phyloP scores from a whole-genome alignment of 139 green algal species.

The Coelastrella sp. region DNA sequence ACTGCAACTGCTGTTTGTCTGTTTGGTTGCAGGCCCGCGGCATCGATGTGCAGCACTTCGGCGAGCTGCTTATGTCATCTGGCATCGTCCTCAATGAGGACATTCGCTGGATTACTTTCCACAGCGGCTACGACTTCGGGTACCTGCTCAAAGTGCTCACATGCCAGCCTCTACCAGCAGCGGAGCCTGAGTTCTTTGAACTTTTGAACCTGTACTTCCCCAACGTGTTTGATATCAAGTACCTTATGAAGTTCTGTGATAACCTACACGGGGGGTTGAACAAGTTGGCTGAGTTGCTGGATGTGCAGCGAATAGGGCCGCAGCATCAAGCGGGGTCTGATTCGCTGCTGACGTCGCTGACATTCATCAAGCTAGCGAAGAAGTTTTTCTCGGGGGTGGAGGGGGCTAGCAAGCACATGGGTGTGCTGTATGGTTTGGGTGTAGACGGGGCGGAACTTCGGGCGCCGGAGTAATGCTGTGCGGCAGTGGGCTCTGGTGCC shows the following conservation, averaged over 20 bases:
- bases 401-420: slow-evolving; percentile 77
- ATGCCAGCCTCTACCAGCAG: slow-evolving; percentile 84
- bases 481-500: background rate
- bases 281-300: slow-evolving; percentile 95
- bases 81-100: slow-evolving; percentile 98
- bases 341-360: slow-evolving; percentile 87
- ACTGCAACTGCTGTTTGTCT: background rate
- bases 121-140: slow-evolving; percentile 97
- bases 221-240: slow-evolving; percentile 98
- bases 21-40: slow-evolving; percentile 70
- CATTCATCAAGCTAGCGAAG: slow-evolving; percentile 95
- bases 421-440: slow-evolving; percentile 96
- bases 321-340: slow-evolving; percentile 86
- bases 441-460: slow-evolving; percentile 66
- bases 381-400: slow-evolving; percentile 83
- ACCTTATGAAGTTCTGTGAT: slow-evolving; percentile 86
- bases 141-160: slow-evolving; percentile 99
- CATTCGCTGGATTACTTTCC: slow-evolving; percentile 78
- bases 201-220: slow-evolving; percentile 97
- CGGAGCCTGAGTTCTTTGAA: slow-evolving; percentile 96
- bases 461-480: slow-evolving; percentile 16
- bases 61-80: slow-evolving; percentile 96
- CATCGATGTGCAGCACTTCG: slow-evolving; percentile 96
- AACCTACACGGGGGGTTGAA: slow-evolving; percentile 98
- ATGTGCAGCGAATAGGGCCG: slow-evolving; percentile 96